Percentiles rank a stretch among this genome's conserved stretches.
These are phyloP conservation scores for Paradendryphiella salina DNA, from an alignment of 2,329 filamentous ascomycete genomes.

Conservation along the genomic window DNA sequence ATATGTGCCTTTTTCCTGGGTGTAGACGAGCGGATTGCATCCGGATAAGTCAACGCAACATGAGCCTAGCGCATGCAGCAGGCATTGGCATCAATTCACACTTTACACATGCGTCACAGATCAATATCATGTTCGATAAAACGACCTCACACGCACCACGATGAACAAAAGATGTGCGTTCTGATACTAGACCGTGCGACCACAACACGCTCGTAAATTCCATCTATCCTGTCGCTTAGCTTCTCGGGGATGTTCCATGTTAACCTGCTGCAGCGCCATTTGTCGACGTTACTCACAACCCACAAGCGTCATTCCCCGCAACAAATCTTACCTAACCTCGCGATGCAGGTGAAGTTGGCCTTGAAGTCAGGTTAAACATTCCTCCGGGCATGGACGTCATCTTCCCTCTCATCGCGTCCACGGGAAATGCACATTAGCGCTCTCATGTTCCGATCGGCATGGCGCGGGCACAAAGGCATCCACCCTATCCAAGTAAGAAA, in stretches of 20 bases:
- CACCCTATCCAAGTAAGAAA: too few species aligned
- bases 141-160: neutral
- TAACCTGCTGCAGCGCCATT: neutral
- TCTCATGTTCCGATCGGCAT: too few species aligned
- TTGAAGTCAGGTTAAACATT: too few species aligned
- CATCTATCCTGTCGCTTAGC: too few species aligned
- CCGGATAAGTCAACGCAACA: neutral
- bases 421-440: too few species aligned
- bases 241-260: neutral
- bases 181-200: neutral
- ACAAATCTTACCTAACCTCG: too few species aligned
- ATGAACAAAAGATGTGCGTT: neutral
- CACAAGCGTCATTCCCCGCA: neutral
- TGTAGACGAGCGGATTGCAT: slow-evolving; percentile 1
- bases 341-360: too few species aligned
- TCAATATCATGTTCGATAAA: neutral
- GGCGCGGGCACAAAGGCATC: too few species aligned
- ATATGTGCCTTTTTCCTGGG: neutral
- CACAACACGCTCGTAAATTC: too few species aligned
- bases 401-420: too few species aligned
- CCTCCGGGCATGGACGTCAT: too few species aligned
- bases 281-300: neutral
- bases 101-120: neutral
- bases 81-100: neutral
- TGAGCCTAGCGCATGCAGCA: neutral